phyloP scores from a whole-genome alignment of 805 yeast genomes.

The Candida caryicola region DNA sequence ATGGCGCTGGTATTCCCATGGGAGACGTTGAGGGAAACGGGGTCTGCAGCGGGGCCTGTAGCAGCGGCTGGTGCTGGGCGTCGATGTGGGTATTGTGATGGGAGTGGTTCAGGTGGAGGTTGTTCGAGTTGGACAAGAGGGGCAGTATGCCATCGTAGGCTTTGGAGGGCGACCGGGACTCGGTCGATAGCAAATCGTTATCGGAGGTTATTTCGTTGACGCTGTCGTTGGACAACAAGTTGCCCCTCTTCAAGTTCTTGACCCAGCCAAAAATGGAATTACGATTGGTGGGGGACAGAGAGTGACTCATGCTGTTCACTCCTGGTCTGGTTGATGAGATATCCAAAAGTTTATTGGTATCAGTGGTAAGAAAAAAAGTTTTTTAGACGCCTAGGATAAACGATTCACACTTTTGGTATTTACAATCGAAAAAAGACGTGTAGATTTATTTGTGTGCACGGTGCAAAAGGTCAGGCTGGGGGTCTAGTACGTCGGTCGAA shows the following conservation, averaged over 20 bases:
- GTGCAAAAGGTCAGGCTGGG: neutral
- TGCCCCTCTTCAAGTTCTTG: conserved; percentile 39
- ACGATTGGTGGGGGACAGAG: conserved; percentile 38
- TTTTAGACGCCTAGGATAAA: neutral
- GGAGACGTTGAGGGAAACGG: conserved; percentile 7
- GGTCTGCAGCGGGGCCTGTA: conserved; percentile 5
- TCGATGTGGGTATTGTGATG: neutral
- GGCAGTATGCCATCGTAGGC: conserved; percentile 3
- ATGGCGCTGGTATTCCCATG: conserved; percentile 4
- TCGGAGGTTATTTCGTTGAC: conserved; percentile 30
- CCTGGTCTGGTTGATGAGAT: neutral
- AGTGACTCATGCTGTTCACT: conserved; percentile 29
- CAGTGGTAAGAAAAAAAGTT: neutral
- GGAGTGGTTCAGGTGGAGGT: neutral
- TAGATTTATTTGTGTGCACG: neutral
- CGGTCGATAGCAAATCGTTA: conserved; percentile 16
- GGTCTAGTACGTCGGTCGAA: neutral
- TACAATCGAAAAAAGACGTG: neutral
- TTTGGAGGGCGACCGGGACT: conserved; percentile 14
- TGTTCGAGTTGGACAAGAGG: neutral
- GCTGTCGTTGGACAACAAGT: conserved; percentile 35
- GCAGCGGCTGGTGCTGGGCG: conserved; percentile 2
- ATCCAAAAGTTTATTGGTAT: too few relatives aligned
- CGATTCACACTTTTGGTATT: neutral
- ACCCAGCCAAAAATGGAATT: conserved; percentile 45